phyloP scores from a whole-genome alignment of 345 rosid species.

The Citrus hindsii region DNA sequence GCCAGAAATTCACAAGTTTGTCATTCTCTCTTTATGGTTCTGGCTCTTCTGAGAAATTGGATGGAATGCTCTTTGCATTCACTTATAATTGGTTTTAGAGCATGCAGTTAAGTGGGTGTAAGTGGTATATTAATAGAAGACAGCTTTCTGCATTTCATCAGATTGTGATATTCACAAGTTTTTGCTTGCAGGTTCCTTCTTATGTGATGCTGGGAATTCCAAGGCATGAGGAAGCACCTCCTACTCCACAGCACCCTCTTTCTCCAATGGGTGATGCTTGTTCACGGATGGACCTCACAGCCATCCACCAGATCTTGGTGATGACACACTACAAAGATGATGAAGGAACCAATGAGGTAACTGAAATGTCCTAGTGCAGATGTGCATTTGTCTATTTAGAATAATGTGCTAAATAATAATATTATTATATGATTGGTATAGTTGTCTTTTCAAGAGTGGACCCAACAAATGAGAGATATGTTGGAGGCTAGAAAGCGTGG shows the following conservation, averaged over 20 bases:
- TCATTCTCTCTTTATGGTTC: neutral
- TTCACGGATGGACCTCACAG: slow-evolving; percentile 75
- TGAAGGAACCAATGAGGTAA: slow-evolving; percentile 86
- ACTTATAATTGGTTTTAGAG: neutral
- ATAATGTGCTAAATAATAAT: slow-evolving; percentile 10
- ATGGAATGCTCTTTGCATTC: neutral
- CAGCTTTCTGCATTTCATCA: neutral
- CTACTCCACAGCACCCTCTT: slow-evolving; percentile 52
- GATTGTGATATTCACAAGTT: slow-evolving; percentile 12
- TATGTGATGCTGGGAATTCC: slow-evolving; percentile 72
- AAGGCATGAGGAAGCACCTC: slow-evolving; percentile 64
- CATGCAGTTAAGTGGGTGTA: neutral
- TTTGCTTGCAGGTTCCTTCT: slow-evolving; percentile 60
- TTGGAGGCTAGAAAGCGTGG: slow-evolving; percentile 87
- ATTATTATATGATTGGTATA: slow-evolving; percentile 16
- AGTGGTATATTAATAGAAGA: neutral
- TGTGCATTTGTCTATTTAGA: neutral
- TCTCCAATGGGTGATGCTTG: slow-evolving; percentile 88
- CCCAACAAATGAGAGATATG: slow-evolving; percentile 85
- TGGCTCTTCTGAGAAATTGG: neutral
- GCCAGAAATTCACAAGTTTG: neutral
- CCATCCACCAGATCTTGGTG: slow-evolving; percentile 82
- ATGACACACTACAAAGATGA: slow-evolving; percentile 80
- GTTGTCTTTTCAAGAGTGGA: slow-evolving; percentile 97
- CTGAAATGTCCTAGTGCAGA: neutral